Evolutionary conservation across 2,329 filamentous ascomycete genomes (phyloP).

Genomic region (Aspergillus versicolor): DNA sequence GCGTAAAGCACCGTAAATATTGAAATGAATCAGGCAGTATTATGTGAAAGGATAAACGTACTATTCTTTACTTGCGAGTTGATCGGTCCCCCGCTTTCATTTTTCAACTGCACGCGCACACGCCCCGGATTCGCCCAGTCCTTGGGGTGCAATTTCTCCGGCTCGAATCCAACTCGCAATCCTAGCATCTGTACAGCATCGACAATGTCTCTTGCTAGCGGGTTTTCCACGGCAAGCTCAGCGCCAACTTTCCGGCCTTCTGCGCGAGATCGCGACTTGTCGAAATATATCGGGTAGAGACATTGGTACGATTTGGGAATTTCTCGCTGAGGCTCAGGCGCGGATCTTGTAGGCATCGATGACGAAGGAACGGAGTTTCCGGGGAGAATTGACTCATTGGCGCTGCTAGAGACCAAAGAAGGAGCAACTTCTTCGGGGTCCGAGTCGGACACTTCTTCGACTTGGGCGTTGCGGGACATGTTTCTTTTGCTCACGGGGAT

Average conservation of each 20-base stretch:
- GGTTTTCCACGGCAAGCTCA: constrained; percentile 74
- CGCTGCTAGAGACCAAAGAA: constrained; percentile 34
- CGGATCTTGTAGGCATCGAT: constrained; percentile 29
- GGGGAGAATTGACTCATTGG: constrained; percentile 43
- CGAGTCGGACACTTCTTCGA: constrained; percentile 91
- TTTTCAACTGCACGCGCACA: constrained; percentile 72
- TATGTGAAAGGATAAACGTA: constrained; percentile 37
- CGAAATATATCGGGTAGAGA: constrained; percentile 95
- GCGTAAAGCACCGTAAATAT: not conserved
- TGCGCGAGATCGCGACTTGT: constrained; percentile 63
- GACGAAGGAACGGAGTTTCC: constrained; percentile 35
- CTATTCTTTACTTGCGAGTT: constrained; percentile 63
- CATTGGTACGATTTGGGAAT: constrained; percentile 76
- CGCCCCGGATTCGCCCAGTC: constrained; percentile 97
- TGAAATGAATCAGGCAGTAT: not conserved
- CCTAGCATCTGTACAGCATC: constrained; percentile 76
- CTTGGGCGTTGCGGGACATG: constrained; percentile 77
- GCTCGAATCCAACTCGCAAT: constrained; percentile 70
- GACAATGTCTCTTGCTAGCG: constrained; percentile 84
- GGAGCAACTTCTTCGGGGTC: constrained; percentile 89
- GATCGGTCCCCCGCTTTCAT: constrained; percentile 51
- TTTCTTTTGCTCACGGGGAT: constrained; percentile 15
- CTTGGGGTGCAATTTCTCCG: constrained; percentile 87
- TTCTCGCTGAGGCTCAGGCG: constrained; percentile 50
- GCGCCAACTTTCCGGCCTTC: constrained; percentile 77